Percentiles rank a stretch among this genome's conserved stretches.
Conservation (phyloP, 768 basidiomycete genomes). For the Boletus sp. region DNA sequence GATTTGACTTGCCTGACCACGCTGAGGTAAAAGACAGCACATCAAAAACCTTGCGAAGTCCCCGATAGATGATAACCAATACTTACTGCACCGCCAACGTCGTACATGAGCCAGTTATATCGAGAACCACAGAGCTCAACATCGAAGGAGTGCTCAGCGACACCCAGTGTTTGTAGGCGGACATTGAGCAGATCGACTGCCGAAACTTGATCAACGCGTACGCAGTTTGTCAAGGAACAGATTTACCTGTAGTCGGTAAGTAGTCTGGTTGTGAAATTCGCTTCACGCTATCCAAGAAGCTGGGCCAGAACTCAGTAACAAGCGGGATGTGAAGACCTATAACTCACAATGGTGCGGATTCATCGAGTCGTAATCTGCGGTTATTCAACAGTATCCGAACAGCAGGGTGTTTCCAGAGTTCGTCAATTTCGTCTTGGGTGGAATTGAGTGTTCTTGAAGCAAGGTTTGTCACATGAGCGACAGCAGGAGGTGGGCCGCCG, state of each 20-base stretch:
- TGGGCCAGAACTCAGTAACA: constrained; percentile 27
- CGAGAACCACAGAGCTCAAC: constrained; percentile 59
- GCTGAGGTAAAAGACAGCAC: constrained; percentile 36
- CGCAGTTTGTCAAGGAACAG: not conserved
- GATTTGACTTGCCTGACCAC: constrained; percentile 52
- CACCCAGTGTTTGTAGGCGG: constrained; percentile 76
- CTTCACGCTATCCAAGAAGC: constrained; percentile 65
- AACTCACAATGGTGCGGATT: constrained; percentile 72
- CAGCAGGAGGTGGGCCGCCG: constrained; percentile 29
- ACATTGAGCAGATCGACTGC: constrained; percentile 77
- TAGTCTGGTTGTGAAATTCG: constrained; percentile 71
- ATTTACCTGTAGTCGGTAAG: constrained; percentile 63
- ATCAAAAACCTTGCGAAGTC: not conserved
- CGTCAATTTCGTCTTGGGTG: constrained; percentile 50
- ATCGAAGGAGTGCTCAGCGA: constrained; percentile 73
- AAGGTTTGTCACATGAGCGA: constrained; percentile 47
- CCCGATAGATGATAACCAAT: constrained; percentile 1
- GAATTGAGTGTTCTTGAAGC: constrained; percentile 55
- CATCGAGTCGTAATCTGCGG: constrained; percentile 66
- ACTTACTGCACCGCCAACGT: constrained; percentile 81
- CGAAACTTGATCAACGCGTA: not conserved
- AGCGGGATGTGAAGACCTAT: not conserved
- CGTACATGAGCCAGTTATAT: constrained; percentile 78
- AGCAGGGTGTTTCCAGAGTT: constrained; percentile 69
- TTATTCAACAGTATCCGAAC: constrained; percentile 55